Percentiles rank a stretch among this genome's conserved stretches.
Conservation (phyloP, 1,139 yeast species). For the Blastobotrys malaysiensis region DNA sequence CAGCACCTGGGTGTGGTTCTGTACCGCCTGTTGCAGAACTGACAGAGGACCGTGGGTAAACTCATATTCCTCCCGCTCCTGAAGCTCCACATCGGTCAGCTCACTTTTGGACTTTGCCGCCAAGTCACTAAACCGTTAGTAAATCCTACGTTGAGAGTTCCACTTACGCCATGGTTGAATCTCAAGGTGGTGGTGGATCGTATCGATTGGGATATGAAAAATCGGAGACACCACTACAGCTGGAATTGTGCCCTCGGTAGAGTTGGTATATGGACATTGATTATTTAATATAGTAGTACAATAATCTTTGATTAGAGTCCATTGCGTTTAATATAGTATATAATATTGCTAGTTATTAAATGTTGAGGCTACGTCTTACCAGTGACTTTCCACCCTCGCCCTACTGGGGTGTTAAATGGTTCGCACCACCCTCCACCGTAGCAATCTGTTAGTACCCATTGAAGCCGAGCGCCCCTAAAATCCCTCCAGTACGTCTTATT, state of each 20-base stretch:
- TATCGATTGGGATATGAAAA: background rate
- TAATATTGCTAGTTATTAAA: too few species aligned
- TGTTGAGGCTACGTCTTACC: slow-evolving; percentile 28
- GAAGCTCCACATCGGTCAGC: slow-evolving; percentile 72
- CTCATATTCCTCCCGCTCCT: slow-evolving; percentile 83
- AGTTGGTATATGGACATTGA: too few species aligned
- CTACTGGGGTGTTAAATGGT: slow-evolving; percentile 63
- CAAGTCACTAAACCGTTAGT: slow-evolving; percentile 21
- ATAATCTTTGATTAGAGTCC: too few species aligned
- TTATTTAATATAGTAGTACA: too few species aligned
- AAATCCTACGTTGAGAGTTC: too few species aligned
- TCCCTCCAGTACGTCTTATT: slow-evolving; percentile 48
- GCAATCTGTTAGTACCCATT: slow-evolving; percentile 61
- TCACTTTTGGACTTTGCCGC: slow-evolving; percentile 44
- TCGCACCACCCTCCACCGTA: slow-evolving; percentile 67
- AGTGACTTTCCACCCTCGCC: slow-evolving; percentile 63
- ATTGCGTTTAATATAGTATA: too few species aligned
- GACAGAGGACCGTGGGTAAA: slow-evolving; percentile 89
- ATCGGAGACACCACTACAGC: background rate
- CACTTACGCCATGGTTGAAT: slow-evolving; percentile 13
- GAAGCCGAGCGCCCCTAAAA: slow-evolving; percentile 53
- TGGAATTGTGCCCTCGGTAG: too few species aligned
- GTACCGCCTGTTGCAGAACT: slow-evolving; percentile 72
- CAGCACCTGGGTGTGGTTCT: slow-evolving; percentile 68
- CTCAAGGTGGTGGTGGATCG: background rate